phyloP scores from a whole-genome alignment of 768 basidiomycete species.

The Floccularia luteovirens region DNA sequence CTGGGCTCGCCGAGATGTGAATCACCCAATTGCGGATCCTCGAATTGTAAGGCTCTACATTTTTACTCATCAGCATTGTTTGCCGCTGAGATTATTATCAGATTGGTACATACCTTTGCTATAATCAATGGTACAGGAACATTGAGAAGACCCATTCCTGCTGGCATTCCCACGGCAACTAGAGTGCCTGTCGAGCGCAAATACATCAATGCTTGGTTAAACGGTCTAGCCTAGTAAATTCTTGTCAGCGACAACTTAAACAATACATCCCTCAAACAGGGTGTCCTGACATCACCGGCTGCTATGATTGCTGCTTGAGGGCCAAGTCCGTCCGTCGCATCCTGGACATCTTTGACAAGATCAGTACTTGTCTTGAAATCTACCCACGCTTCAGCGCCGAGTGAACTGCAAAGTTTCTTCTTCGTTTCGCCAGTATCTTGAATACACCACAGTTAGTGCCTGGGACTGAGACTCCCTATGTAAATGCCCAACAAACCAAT shows the following conservation, averaged over 20 bases:
- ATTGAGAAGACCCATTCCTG: constrained; percentile 37
- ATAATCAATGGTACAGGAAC: constrained; percentile 38
- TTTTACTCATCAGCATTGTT: background rate
- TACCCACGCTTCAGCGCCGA: constrained; percentile 63
- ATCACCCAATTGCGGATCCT: constrained; percentile 26
- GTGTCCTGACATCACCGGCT: constrained; percentile 41
- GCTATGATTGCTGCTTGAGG: constrained; percentile 63
- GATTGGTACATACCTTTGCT: constrained; percentile 18
- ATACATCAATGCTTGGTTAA: constrained; percentile 59
- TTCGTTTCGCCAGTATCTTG: constrained; percentile 74
- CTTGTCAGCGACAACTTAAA: too few relatives aligned
- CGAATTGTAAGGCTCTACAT: constrained; percentile 31
- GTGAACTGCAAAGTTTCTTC: constrained; percentile 41
- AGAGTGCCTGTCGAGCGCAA: constrained; percentile 61
- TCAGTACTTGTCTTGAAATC: constrained; percentile 67
- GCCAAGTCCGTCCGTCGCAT: constrained; percentile 56
- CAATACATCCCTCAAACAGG: too few relatives aligned
- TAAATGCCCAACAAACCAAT: constrained; percentile 21
- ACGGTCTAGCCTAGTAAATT: constrained; percentile 21
- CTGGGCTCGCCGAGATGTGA: background rate
- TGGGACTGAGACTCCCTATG: background rate
- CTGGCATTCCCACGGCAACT: constrained; percentile 63
- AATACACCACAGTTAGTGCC: constrained; percentile 28
- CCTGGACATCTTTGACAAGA: constrained; percentile 51
- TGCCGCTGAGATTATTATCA: background rate